Percentiles rank a stretch among this genome's conserved stretches.
These are phyloP conservation scores for Epichloe gansuensis DNA, from an alignment of 2,329 filamentous ascomycete species.

Conservation along the genomic window DNA sequence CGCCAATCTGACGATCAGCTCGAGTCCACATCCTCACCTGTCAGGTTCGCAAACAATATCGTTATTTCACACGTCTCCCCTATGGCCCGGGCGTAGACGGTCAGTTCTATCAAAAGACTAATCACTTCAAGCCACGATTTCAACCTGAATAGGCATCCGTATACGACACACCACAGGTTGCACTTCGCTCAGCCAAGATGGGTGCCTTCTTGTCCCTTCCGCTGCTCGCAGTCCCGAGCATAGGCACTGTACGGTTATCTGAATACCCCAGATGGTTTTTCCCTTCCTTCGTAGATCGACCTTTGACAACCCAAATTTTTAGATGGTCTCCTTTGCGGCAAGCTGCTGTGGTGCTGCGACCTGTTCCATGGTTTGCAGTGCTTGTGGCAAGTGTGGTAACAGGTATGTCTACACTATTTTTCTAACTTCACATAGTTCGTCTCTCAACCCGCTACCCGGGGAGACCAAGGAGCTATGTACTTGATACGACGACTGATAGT, in stretches of 20 bases:
- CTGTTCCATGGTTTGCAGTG: slow-evolving; percentile 89
- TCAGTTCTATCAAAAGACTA: too few species aligned
- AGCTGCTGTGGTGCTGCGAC: slow-evolving; percentile 96
- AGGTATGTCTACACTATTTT: slow-evolving; percentile 40
- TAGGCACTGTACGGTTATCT: slow-evolving; percentile 61
- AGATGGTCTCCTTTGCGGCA: slow-evolving; percentile 67
- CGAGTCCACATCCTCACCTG: too few species aligned
- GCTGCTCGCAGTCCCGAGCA: slow-evolving; percentile 74
- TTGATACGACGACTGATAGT: neutral
- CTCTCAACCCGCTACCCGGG: neutral
- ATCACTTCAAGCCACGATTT: too few species aligned
- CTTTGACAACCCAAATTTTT: slow-evolving; percentile 6
- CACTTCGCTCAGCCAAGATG: slow-evolving; percentile 40
- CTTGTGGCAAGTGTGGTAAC: slow-evolving; percentile 94
- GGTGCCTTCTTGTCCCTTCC: slow-evolving; percentile 85
- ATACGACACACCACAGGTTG: too few species aligned
- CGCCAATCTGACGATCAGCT: too few species aligned
- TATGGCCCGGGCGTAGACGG: too few species aligned
- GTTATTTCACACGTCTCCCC: too few species aligned
- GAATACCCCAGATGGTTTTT: neutral
- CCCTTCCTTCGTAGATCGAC: neutral
- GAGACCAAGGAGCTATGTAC: neutral
- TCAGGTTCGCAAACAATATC: too few species aligned
- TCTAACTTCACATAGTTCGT: neutral
- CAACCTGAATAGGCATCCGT: too few species aligned